Evolutionary conservation across 176 grass and related monocot genomes (phyloP).

Genomic region (Puccinellia tenuiflora): DNA sequence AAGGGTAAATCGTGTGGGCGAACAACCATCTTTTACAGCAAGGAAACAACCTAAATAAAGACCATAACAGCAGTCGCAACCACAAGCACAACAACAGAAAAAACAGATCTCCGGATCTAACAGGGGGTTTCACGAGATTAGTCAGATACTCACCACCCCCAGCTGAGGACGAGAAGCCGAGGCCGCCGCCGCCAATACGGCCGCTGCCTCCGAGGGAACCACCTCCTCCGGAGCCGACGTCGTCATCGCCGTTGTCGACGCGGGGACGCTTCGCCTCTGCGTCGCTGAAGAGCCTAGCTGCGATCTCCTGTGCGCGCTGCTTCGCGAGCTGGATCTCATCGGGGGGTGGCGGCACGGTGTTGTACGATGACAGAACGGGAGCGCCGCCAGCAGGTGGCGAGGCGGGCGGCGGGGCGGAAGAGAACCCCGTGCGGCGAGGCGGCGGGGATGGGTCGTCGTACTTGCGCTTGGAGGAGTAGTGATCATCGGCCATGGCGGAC

Average conservation of each 20-base stretch:
- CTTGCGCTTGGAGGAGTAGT: slow-evolving; percentile 86
- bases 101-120: slow-evolving; percentile 15
- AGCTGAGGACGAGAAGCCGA: slow-evolving; percentile 34
- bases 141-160: slow-evolving; percentile 19
- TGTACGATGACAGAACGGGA: slow-evolving; percentile 37
- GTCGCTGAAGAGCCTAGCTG: slow-evolving; percentile 79
- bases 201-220: slow-evolving; percentile 10
- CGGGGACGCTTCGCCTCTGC: slow-evolving; percentile 92
- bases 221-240: slow-evolving; percentile 32
- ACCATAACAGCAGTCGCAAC: neutral
- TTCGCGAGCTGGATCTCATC: slow-evolving; percentile 95
- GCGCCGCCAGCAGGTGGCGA: slow-evolving; percentile 31
- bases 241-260: slow-evolving; percentile 55
- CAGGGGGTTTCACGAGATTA: neutral
- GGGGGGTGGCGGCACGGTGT: slow-evolving; percentile 65
- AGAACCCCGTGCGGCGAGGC: slow-evolving; percentile 73
- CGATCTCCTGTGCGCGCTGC: slow-evolving; percentile 90
- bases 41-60: neutral
- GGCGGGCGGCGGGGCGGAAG: slow-evolving; percentile 45
- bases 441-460: slow-evolving; percentile 58
- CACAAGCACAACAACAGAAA: neutral
- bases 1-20: neutral
- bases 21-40: neutral
- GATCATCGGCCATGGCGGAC: slow-evolving; percentile 73
- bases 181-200: slow-evolving; percentile 17